Evolutionary conservation across 2,329 filamentous ascomycete species (phyloP).

Genomic region (Pseudopyrenochaeta lycopersici): DNA sequence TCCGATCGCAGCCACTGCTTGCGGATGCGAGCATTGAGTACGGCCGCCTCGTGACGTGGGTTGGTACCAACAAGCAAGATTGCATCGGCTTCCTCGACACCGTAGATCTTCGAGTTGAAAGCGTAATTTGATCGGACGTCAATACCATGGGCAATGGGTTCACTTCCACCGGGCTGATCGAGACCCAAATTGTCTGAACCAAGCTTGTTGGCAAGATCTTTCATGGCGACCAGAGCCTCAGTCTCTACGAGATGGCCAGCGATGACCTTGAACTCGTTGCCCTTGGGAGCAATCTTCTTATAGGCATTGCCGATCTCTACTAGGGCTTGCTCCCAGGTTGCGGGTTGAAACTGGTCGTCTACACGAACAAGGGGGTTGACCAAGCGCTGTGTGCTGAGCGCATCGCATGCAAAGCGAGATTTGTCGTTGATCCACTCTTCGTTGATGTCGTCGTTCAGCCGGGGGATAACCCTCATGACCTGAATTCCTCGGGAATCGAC

Average conservation of each 20-base stretch:
- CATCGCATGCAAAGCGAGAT: constrained; percentile 94
- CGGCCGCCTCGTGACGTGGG: constrained; percentile 91
- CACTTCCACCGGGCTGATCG: constrained; percentile 84
- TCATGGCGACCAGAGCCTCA: constrained; percentile 93
- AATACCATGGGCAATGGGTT: constrained; percentile 88
- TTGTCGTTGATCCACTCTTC: constrained; percentile 99
- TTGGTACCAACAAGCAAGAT: constrained; percentile 96
- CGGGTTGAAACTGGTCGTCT: constrained; percentile 90
- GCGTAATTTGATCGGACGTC: constrained; percentile 94
- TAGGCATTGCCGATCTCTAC: constrained; percentile 85
- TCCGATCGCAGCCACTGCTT: constrained; percentile 98
- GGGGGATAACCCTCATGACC: constrained; percentile 92
- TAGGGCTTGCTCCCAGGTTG: constrained; percentile 94
- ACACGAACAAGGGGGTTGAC: constrained; percentile 90
- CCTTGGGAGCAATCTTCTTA: constrained; percentile 80
- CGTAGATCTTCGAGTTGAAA: constrained; percentile 95
- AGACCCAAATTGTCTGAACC: constrained; percentile 95
- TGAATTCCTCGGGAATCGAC: constrained; percentile 93
- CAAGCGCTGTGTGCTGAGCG: constrained; percentile 92
- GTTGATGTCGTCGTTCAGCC: constrained; percentile 97
- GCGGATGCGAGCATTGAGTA: constrained; percentile 93
- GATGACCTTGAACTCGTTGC: constrained; percentile 94
- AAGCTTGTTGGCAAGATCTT: constrained; percentile 95
- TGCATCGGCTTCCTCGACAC: constrained; percentile 91
- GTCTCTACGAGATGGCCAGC: constrained; percentile 91